Base-by-base conservation (phyloP, 2,329 filamentous ascomycete species). In the Alternaria solani region DNA sequence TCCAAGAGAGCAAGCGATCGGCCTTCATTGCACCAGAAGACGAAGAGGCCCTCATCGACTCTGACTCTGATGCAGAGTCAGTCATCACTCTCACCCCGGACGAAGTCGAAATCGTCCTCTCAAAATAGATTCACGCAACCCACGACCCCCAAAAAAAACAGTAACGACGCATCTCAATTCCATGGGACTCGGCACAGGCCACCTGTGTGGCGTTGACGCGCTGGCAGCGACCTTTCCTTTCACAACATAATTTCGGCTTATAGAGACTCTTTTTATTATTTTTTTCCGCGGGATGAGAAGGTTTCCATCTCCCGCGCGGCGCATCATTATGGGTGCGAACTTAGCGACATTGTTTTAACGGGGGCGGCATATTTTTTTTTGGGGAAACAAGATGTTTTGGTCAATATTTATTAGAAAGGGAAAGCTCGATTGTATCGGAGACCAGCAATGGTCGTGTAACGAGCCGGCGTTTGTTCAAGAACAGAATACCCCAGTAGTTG, bases 1-100 rank as follows among this genome's bases (percentile, higher is more conserved):
- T 97, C 79, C 88, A 88, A 36, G 91, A 94, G 71, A 83, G 85
- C 14, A 82, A 70, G 61, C 72, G 68, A 41, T 46, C 66, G 20
- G 55, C 63, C 14, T 68, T 68, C 58, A 49, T 51, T 5, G 41
- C 42, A 34, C 51, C 59, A 26, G 68, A 70, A 14, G 74, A 75
- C 25, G 77, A 78, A 57, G 77, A 78, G 66, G 65, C 68, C 12
- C 57, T 78, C 44, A 66, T 69, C 12, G 69, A 72, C 54, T 61
- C 66, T 14, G 71, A 66, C 30, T 75, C 73, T 32, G 76, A 78
- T 54, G 57, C 67, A 8, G 75, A 68, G 23, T 78, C 76, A 5
- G 60, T 77, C 56, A 63, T 75, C 7, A 78, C 75, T 4, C 73
- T 78, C 7, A 72, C 72, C 1, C 64, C 72, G 23, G 73, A 76